Percentiles rank a stretch among this genome's conserved stretches.
Evolutionary conservation across 345 rosid species (phyloP).

Genomic region (Schrenkiella parvula): DNA sequence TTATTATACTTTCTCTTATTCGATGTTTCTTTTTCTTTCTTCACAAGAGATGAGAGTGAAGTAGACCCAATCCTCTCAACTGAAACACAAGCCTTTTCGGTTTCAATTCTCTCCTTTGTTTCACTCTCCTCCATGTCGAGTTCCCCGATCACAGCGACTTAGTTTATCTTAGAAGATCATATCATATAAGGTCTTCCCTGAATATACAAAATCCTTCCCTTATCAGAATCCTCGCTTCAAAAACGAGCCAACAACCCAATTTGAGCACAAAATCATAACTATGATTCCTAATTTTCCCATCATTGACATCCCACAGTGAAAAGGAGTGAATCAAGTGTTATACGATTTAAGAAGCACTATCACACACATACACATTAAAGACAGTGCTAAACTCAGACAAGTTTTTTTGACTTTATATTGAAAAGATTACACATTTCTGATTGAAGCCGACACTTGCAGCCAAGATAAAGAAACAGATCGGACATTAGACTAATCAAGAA

Average conservation of each 20-base stretch:
- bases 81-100: constrained; percentile 14
- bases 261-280: background rate
- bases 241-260: background rate
- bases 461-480: constrained; percentile 4
- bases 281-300: background rate
- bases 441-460: background rate
- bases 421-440: background rate
- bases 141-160: constrained; percentile 2
- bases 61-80: constrained; percentile 18
- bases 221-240: background rate
- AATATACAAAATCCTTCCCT: background rate
- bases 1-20: constrained; percentile 15
- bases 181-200: constrained; percentile 15
- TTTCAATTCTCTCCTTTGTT: constrained; percentile 9
- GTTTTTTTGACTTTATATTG: background rate
- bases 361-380: constrained; percentile 7
- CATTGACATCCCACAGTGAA: background rate
- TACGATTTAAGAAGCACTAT: background rate
- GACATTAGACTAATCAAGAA: constrained; percentile 5
- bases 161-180: constrained; percentile 16
- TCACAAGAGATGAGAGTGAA: constrained; percentile 15
- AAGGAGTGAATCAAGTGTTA: constrained; percentile 13
- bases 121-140: constrained; percentile 20
- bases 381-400: constrained; percentile 8
- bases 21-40: constrained; percentile 8